Conservation (phyloP, 495 filamentous ascomycete species). For the Podospora bellae-mahoneyi region DNA sequence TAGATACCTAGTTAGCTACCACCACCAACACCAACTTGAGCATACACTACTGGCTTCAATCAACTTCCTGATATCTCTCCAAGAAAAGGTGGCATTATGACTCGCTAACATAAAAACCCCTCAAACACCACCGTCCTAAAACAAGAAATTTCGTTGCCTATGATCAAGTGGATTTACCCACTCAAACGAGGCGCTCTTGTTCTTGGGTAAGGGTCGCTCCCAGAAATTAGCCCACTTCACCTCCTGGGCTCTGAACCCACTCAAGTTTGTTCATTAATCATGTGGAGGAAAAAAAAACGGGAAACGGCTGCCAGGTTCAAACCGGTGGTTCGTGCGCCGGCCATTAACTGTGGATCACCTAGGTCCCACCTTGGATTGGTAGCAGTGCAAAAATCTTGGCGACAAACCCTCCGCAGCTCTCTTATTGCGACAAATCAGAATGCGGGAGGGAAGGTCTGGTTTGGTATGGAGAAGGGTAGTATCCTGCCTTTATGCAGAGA, state of each 20-base stretch:
- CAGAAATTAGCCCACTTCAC: not conserved
- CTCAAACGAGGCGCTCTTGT: too few species aligned
- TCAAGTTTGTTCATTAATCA: not conserved
- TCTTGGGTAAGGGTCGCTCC: too few species aligned
- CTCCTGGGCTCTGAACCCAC: not conserved
- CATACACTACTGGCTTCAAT: too few species aligned
- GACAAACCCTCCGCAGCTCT: not conserved
- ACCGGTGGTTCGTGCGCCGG: not conserved
- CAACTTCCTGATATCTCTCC: too few species aligned
- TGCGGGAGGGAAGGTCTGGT: not conserved
- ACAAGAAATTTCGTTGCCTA: not conserved
- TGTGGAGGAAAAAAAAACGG: not conserved
- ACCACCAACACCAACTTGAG: too few species aligned
- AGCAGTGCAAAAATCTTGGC: too few species aligned
- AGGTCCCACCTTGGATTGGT: too few species aligned
- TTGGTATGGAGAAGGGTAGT: not conserved
- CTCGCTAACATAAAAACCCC: not conserved
- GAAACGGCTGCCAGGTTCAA: not conserved
- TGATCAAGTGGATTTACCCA: not conserved
- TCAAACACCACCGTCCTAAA: not conserved
- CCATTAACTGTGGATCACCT: not conserved
- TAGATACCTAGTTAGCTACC: too few species aligned
- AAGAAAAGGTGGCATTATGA: too few species aligned
- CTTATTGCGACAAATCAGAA: not conserved
- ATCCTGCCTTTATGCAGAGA: not conserved